These are phyloP conservation scores for Thymus mandschuricus DNA, from an alignment of 257 asterid species.

Conservation along the genomic window DNA sequence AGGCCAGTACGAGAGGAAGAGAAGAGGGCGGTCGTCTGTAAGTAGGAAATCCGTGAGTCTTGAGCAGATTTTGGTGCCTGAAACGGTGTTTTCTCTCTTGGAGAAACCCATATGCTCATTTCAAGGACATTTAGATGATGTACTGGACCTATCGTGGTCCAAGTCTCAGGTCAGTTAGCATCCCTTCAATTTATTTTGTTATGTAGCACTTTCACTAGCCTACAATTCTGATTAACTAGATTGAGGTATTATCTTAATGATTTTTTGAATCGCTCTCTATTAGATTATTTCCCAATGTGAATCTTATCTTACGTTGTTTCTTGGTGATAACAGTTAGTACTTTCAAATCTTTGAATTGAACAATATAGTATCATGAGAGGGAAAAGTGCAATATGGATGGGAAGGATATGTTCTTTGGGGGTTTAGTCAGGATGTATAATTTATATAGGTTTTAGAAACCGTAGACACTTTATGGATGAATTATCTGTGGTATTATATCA, in stretches of 20 bases:
- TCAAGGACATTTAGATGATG: slow-evolving; percentile 84
- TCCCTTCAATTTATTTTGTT: slow-evolving; percentile 9
- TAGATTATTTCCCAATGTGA: slow-evolving; percentile 8
- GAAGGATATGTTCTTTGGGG: neutral
- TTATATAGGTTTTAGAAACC: neutral
- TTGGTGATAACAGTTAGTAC: too few species aligned
- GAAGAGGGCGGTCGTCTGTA: slow-evolving; percentile 83
- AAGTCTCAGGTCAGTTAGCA: slow-evolving; percentile 82
- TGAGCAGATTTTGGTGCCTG: slow-evolving; percentile 88
- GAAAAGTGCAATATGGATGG: neutral
- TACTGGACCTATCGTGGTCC: slow-evolving; percentile 98
- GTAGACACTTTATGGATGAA: neutral
- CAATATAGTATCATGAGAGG: slow-evolving; percentile 2
- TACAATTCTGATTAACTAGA: neutral
- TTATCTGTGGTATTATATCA: neutral
- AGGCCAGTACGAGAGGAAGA: slow-evolving; percentile 71
- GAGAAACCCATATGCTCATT: slow-evolving; percentile 88
- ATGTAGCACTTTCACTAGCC: slow-evolving; percentile 13
- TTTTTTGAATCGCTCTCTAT: neutral
- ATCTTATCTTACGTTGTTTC: too few species aligned
- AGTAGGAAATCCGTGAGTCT: slow-evolving; percentile 80
- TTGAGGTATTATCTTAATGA: slow-evolving; percentile 13
- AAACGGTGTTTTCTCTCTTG: slow-evolving; percentile 71
- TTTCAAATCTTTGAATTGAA: neutral
- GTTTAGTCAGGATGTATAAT: neutral